Evolutionary conservation across 129 eudicot genomes (phyloP).

Genomic region (Chrysanthemum makinoi): DNA sequence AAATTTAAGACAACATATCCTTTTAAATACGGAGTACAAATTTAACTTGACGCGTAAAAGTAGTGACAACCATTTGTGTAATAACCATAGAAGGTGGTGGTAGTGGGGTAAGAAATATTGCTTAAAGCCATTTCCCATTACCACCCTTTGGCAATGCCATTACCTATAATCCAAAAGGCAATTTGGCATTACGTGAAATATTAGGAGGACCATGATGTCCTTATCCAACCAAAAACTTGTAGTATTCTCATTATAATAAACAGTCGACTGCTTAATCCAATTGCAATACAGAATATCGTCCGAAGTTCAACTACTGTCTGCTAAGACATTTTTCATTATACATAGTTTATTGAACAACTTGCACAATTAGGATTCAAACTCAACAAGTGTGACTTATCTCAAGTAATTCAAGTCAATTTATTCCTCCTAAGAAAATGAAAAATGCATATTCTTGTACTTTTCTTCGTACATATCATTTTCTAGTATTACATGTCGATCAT

Average conservation of each 20-base stretch:
- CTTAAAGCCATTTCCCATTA: neutral
- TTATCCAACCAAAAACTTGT: neutral
- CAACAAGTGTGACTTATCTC: neutral
- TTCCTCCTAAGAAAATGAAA: no score
- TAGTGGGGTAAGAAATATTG: neutral
- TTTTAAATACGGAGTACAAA: no score
- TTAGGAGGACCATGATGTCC: neutral
- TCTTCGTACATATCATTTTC: no score
- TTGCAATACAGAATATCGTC: neutral
- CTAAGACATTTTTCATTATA: neutral
- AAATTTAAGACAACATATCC: no score
- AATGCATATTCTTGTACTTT: no score
- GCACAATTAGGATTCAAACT: neutral
- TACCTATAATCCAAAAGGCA: conserved; percentile 3
- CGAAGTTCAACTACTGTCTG: neutral
- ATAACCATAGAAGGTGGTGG: neutral
- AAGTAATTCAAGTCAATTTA: neutral
- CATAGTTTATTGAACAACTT: neutral
- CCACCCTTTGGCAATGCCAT: neutral
- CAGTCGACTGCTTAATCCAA: neutral
- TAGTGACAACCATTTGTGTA: neutral
- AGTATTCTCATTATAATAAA: neutral
- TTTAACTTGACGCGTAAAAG: no score
- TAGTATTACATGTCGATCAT: no score
- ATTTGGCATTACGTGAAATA: neutral